phyloP scores from a whole-genome alignment of 495 filamentous ascomycete genomes.

The Tuber aestivum region DNA sequence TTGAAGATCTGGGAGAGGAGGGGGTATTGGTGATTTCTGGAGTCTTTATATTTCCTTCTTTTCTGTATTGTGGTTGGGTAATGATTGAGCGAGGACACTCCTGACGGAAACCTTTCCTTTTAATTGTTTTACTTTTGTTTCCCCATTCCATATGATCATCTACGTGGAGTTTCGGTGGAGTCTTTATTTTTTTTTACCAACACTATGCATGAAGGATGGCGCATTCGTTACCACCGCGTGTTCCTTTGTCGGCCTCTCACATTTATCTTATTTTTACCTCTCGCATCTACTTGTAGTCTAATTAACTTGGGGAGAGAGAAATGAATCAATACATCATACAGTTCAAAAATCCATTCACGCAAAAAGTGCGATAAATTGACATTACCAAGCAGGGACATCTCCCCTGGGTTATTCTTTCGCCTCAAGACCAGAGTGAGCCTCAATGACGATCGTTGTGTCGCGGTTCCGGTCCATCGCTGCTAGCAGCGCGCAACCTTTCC shows the following conservation, averaged over 20 bases:
- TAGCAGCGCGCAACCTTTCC: background rate
- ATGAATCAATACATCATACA: background rate
- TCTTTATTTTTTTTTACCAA: background rate
- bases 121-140: background rate
- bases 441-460: background rate
- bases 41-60: background rate
- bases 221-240: background rate
- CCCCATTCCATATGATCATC: background rate
- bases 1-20: conserved; percentile 38
- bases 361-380: background rate
- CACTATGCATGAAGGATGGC: background rate
- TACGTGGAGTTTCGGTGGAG: background rate
- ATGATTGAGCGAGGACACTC: background rate
- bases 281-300: background rate
- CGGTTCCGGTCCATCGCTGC: background rate
- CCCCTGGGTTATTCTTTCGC: background rate
- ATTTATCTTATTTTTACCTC: background rate
- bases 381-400: background rate
- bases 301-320: background rate
- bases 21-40: conserved; percentile 29
- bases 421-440: background rate
- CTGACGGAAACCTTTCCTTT: background rate
- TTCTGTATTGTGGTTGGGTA: background rate
- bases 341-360: background rate
- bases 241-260: background rate